These are phyloP conservation scores for Eucalyptus shirleyi DNA, from an alignment of 345 rosid species.

Conservation along the genomic window DNA sequence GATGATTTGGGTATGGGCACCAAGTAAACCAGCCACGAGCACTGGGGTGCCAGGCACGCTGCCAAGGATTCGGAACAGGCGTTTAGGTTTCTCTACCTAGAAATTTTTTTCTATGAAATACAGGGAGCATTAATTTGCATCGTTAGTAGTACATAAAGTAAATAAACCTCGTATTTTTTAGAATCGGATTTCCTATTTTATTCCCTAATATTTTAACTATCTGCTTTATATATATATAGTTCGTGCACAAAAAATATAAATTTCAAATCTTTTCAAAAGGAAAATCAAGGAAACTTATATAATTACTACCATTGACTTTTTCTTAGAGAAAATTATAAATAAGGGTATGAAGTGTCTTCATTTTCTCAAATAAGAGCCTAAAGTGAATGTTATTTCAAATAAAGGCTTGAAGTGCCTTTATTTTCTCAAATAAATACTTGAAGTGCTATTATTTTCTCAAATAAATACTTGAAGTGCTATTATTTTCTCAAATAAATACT, in stretches of 20 bases:
- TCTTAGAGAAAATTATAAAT: too few relatives aligned
- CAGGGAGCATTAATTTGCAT: not conserved
- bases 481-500: too few relatives aligned
- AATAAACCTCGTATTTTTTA: not conserved
- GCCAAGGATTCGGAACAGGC: not conserved
- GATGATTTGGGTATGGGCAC: not conserved
- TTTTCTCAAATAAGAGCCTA: too few relatives aligned
- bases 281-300: not conserved
- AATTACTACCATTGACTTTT: not conserved
- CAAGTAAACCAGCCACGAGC: accelerated
- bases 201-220: not conserved
- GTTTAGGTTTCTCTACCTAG: not conserved
- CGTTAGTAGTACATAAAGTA: not conserved
- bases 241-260: not conserved
- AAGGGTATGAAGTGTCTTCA: accelerated
- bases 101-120: not conserved
- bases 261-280: too few relatives aligned
- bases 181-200: not conserved
- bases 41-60: not conserved
- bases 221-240: too few relatives aligned
- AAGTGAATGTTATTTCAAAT: too few relatives aligned
- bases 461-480: accelerated
- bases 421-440: too few relatives aligned
- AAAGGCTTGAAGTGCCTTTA: accelerated
- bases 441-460: too few relatives aligned